Evolutionary conservation across 177 flowering plant species (phyloP).

Genomic region (Tripterygium wilfordii): DNA sequence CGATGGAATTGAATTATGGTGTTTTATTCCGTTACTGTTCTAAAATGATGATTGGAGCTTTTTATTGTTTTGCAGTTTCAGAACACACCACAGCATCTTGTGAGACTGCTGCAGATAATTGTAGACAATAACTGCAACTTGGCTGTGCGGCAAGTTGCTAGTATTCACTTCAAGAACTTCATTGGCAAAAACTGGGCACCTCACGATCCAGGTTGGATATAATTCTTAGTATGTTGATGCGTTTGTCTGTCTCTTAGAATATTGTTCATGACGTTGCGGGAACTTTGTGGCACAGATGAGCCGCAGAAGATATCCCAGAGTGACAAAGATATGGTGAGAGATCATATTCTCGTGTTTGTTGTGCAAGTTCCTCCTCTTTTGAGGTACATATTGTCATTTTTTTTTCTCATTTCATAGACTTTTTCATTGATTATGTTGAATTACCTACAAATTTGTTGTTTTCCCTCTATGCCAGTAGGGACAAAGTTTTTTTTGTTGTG

Average conservation of each 20-base stretch:
- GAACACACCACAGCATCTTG: slow-evolving; percentile 84
- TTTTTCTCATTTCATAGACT: no score
- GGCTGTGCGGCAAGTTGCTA: slow-evolving; percentile 88
- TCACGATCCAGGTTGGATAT: slow-evolving; percentile 85
- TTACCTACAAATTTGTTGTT: no score
- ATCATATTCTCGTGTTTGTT: slow-evolving; percentile 71
- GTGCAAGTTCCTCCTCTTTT: slow-evolving; percentile 77
- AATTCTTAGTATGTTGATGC: no score
- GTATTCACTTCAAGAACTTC: slow-evolving; percentile 94
- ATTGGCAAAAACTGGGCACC: slow-evolving; percentile 91
- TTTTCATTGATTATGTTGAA: no score
- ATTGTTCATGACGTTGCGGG: no score
- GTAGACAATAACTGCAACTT: slow-evolving; percentile 79
- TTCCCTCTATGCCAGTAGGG: no score
- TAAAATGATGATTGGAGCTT: no score
- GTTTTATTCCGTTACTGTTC: no score
- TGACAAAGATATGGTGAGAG: slow-evolving; percentile 82
- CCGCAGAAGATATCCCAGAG: slow-evolving; percentile 51
- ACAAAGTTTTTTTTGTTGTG: no score
- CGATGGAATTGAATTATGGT: no score
- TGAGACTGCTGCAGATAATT: slow-evolving; percentile 81
- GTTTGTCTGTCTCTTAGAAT: no score
- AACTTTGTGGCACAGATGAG: slow-evolving; percentile 43
- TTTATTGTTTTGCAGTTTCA: slow-evolving; percentile 51
- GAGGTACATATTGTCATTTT: no score